phyloP scores from a whole-genome alignment of 75 land plant genomes.

The Azolla pinnata region DNA sequence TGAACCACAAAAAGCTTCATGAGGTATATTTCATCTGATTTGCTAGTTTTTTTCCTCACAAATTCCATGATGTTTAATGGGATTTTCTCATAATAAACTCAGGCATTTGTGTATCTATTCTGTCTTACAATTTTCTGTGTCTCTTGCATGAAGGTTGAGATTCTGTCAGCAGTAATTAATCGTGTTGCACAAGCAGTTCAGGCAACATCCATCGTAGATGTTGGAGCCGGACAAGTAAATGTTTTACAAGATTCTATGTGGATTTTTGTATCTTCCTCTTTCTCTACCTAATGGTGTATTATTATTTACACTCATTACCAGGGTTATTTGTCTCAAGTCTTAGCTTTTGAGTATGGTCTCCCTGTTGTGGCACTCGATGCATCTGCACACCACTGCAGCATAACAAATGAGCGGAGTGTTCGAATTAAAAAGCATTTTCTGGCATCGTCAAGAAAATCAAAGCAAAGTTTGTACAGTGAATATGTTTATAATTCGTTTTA shows the following conservation, averaged over 20 bases:
- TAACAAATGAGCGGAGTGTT: constrained; percentile 63
- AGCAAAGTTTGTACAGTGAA: constrained; percentile 1
- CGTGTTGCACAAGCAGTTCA: constrained; percentile 30
- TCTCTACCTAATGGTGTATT: neutral
- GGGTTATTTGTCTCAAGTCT: constrained; percentile 85
- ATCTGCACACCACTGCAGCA: constrained; percentile 60
- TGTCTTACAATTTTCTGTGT: too few species aligned
- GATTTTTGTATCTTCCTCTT: neutral
- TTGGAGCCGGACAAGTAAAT: constrained; percentile 89
- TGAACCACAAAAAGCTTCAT: constrained; percentile 79
- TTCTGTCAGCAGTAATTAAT: constrained; percentile 58
- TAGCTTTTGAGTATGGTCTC: constrained; percentile 57
- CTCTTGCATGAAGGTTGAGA: constrained; percentile 46
- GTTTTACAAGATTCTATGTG: neutral
- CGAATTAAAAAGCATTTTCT: constrained; percentile 68
- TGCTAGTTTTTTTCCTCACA: too few species aligned
- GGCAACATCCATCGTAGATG: constrained; percentile 58
- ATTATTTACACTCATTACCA: constrained; percentile 12
- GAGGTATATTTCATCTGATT: constrained; percentile 43
- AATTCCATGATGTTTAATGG: neutral
- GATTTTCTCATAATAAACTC: neutral
- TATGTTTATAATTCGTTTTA: too few species aligned
- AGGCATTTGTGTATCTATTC: too few species aligned
- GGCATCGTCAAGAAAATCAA: constrained; percentile 39
- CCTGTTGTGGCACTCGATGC: constrained; percentile 77